A percentile compares a stretch with the other conserved stretches of the same genome.
Conservation (phyloP, 768 basidiomycete genomes). For the Serpula lacrymans region DNA sequence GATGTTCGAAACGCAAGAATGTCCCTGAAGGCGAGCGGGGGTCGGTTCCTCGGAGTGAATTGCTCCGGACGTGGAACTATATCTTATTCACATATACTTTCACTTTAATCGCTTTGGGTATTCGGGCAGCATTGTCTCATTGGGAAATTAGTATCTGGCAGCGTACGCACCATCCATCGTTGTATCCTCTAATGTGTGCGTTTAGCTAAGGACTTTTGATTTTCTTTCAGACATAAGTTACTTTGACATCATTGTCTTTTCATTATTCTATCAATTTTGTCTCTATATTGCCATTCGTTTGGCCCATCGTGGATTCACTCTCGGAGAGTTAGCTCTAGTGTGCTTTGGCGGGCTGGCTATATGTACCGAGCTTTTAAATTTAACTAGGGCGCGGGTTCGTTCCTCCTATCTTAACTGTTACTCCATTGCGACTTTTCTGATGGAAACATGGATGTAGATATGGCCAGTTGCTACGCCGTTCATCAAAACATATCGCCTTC, state of each 20-base stretch:
- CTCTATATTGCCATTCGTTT: conserved; percentile 87
- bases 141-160: conserved; percentile 61
- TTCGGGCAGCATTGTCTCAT: conserved; percentile 44
- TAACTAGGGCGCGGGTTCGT: conserved; percentile 80
- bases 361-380: conserved; percentile 79
- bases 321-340: conserved; percentile 90
- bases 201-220: conserved; percentile 3
- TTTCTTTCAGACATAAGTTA: conserved; percentile 61
- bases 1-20: conserved; percentile 36
- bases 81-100: conserved; percentile 58
- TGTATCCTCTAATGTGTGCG: not conserved
- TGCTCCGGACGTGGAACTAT: conserved; percentile 58
- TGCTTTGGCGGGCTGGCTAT: conserved; percentile 85
- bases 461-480: conserved; percentile 77
- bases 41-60: conserved; percentile 76
- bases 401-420: not conserved
- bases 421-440: conserved; percentile 3
- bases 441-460: conserved; percentile 43
- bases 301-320: conserved; percentile 91
- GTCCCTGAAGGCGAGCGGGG: conserved; percentile 65
- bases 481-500: conserved; percentile 89
- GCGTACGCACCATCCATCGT: conserved; percentile 34
- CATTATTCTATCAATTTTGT: conserved; percentile 87
- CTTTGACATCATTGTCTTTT: conserved; percentile 68
- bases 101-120: conserved; percentile 44